Conservation (phyloP, 805 yeast species). For the Yarrowia hollandica region DNA sequence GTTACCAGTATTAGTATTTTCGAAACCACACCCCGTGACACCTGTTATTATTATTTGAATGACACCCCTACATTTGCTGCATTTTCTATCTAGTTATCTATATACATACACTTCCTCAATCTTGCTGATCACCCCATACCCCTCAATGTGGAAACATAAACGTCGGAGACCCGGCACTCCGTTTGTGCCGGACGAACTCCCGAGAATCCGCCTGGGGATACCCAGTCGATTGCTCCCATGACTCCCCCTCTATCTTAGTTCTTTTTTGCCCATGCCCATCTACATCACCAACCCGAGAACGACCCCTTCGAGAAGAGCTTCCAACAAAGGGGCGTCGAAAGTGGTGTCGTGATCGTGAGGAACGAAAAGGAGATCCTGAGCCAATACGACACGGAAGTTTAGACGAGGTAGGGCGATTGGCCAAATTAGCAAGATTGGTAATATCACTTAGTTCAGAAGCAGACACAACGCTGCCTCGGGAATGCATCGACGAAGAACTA, state of each 20-base stretch:
- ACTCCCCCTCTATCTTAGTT: background rate
- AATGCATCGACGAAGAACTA: background rate
- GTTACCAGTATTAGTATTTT: too few species aligned
- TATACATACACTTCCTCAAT: too few species aligned
- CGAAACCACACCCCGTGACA: too few species aligned
- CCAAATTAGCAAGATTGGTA: background rate
- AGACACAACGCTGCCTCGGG: slow-evolving; percentile 5
- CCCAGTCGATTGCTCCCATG: background rate
- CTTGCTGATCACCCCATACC: too few species aligned
- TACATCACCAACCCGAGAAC: background rate
- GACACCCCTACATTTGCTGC: too few species aligned
- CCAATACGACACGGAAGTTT: slow-evolving; percentile 15
- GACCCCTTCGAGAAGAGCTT: background rate
- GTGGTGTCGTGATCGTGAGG: slow-evolving; percentile 11
- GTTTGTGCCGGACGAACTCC: background rate
- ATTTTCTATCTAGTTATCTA: background rate
- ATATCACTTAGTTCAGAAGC: slow-evolving; percentile 18
- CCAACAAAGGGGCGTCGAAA: slow-evolving; percentile 13
- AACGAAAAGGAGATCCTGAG: slow-evolving; percentile 6
- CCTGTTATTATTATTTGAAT: too few species aligned
- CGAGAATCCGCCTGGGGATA: background rate
- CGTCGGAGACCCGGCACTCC: background rate
- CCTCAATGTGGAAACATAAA: slow-evolving; percentile 11
- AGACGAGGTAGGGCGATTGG: background rate
- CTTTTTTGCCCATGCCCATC: background rate